Conservation (phyloP, 2,329 filamentous ascomycete species). For the Aspergillus chevalieri region DNA sequence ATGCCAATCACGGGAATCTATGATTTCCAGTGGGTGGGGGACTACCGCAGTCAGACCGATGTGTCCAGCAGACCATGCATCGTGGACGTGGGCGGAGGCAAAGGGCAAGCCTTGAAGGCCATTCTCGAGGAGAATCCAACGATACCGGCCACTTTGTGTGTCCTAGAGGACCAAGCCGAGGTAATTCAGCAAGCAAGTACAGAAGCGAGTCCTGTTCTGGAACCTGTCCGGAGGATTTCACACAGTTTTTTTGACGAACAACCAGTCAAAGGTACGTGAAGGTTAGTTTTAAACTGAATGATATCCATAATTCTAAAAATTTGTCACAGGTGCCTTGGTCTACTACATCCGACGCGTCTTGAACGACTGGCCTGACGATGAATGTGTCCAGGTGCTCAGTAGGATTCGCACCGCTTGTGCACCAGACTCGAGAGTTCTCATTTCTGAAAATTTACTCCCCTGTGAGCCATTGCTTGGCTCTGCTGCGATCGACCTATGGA, state of each 20-base stretch:
- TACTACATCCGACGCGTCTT: constrained; percentile 1
- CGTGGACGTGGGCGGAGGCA: constrained; percentile 1
- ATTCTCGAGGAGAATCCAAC: not conserved
- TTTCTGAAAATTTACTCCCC: not conserved
- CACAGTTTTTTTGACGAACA: not conserved
- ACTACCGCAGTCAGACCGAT: not conserved
- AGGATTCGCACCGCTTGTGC: not conserved
- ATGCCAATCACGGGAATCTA: not conserved
- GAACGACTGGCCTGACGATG: constrained; percentile 1
- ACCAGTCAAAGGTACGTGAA: not conserved
- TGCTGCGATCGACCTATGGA: not conserved
- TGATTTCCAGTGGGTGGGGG: not conserved
- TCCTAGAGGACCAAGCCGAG: not conserved
- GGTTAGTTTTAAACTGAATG: not conserved
- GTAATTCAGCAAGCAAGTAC: not conserved
- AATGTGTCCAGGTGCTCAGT: not conserved
- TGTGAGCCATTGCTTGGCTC: not conserved
- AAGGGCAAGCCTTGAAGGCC: constrained; percentile 1
- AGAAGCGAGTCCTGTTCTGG: not conserved
- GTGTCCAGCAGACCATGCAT: not conserved
- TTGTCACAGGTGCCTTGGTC: constrained; percentile 1
- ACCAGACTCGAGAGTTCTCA: not conserved
- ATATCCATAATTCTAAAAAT: not conserved
- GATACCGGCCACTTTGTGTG: not conserved
- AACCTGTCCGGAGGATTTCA: not conserved